Evolutionary conservation across 2,329 filamentous ascomycete genomes (phyloP).

Genomic region (Colletotrichum musae): DNA sequence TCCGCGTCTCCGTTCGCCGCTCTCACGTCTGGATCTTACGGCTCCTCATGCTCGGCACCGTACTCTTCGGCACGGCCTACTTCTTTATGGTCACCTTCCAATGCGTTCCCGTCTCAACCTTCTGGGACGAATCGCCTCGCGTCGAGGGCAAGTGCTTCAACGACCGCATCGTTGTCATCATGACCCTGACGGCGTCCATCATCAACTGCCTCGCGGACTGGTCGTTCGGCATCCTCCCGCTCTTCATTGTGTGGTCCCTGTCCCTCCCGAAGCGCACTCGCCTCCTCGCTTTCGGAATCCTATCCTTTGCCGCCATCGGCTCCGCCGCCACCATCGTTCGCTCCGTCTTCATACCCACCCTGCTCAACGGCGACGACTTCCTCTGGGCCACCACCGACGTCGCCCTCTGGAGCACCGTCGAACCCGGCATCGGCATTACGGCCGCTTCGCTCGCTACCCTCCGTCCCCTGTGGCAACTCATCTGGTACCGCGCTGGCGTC

Average conservation of each 20-base stretch:
- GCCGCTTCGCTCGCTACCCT: conserved; percentile 58
- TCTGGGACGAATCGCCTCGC: conserved; percentile 52
- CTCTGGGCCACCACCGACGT: conserved; percentile 60
- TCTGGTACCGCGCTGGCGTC: conserved; percentile 26
- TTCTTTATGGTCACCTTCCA: conserved; percentile 59
- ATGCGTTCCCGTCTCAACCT: conserved; percentile 55
- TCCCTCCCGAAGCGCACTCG: conserved; percentile 57
- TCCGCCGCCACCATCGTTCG: conserved; percentile 58
- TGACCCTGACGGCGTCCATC: conserved; percentile 55
- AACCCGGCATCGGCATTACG: conserved; percentile 59
- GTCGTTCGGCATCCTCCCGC: conserved; percentile 56
- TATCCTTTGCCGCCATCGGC: conserved; percentile 52
- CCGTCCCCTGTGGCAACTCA: conserved; percentile 49
- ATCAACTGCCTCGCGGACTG: conserved; percentile 57
- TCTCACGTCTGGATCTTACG: conserved; percentile 53
- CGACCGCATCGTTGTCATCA: conserved; percentile 45
- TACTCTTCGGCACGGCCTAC: conserved; percentile 55
- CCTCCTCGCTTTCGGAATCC: conserved; percentile 51
- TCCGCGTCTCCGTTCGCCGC: conserved; percentile 56
- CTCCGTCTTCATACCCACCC: conserved; percentile 56
- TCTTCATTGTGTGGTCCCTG: conserved; percentile 57
- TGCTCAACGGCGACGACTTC: conserved; percentile 56
- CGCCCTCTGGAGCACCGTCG: conserved; percentile 62
- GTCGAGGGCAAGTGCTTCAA: conserved; percentile 51
- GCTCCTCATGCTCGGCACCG: conserved; percentile 51